phyloP scores from a whole-genome alignment of 2,329 filamentous ascomycete genomes.

The Aaosphaeria arxii region DNA sequence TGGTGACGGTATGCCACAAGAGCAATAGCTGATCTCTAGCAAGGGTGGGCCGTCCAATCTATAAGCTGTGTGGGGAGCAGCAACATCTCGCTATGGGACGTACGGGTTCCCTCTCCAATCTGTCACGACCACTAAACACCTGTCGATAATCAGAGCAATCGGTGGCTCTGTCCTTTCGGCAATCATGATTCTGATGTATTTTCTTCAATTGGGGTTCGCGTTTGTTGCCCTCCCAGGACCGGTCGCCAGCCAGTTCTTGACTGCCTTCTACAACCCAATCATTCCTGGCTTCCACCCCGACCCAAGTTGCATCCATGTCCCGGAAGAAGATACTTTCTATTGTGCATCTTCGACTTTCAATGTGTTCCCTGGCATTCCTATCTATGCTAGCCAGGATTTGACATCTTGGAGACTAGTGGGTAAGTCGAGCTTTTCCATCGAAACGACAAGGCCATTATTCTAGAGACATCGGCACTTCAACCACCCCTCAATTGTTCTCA shows the following conservation, averaged over 20 bases:
- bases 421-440: slow-evolving; percentile 5
- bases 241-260: slow-evolving; percentile 1
- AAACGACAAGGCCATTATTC: not conserved
- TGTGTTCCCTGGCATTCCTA: slow-evolving; percentile 52
- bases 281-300: slow-evolving; percentile 52
- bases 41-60: too few relatives aligned
- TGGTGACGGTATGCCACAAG: too few relatives aligned
- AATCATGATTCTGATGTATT: slow-evolving; percentile 8
- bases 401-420: slow-evolving; percentile 49
- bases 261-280: slow-evolving; percentile 41
- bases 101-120: too few relatives aligned
- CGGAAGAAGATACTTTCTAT: slow-evolving; percentile 48
- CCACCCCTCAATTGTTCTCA: too few relatives aligned
- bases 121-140: too few relatives aligned
- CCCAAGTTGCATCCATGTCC: slow-evolving; percentile 45
- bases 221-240: not conserved
- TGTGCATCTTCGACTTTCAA: slow-evolving; percentile 54
- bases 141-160: too few relatives aligned
- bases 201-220: slow-evolving; percentile 1
- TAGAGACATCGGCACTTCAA: too few relatives aligned
- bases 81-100: too few relatives aligned
- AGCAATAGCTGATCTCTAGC: too few relatives aligned
- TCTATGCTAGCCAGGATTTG: slow-evolving; percentile 50
- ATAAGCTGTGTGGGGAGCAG: too few relatives aligned
- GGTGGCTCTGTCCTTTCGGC: not conserved